These are phyloP conservation scores for Epichloe sibirici DNA, from an alignment of 2,329 filamentous ascomycete genomes.

Conservation along the genomic window DNA sequence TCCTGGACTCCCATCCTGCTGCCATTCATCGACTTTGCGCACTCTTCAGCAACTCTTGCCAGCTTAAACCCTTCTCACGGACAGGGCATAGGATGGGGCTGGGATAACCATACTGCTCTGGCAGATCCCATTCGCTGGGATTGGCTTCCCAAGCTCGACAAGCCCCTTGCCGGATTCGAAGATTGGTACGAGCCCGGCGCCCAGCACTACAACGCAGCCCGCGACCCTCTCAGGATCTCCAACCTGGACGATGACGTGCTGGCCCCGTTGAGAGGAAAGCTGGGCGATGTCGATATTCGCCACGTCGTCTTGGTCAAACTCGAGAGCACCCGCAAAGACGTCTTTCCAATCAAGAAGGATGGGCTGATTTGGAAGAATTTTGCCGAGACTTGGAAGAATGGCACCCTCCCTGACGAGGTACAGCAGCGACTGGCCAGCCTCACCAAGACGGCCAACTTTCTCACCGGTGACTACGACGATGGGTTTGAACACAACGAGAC, in stretches of 20 bases:
- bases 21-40: constrained; percentile 22
- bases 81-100: constrained; percentile 14
- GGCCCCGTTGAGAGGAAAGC: constrained; percentile 13
- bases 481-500: constrained; percentile 18
- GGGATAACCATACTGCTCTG: constrained; percentile 18
- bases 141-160: constrained; percentile 13
- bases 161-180: constrained; percentile 12
- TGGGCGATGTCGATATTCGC: constrained; percentile 24
- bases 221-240: constrained; percentile 28
- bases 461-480: constrained; percentile 23
- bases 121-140: constrained; percentile 9
- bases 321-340: constrained; percentile 31
- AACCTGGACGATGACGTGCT: constrained; percentile 25
- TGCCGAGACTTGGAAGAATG: constrained; percentile 19
- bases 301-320: constrained; percentile 30
- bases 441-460: constrained; percentile 19
- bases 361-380: constrained; percentile 25
- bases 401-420: constrained; percentile 20
- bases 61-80: constrained; percentile 13
- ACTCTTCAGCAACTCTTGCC: constrained; percentile 18
- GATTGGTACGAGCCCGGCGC: constrained; percentile 14
- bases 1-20: constrained; percentile 23
- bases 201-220: constrained; percentile 21
- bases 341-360: constrained; percentile 30
- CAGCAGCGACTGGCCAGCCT: constrained; percentile 16